Percentiles rank a stretch among this genome's conserved stretches.
Evolutionary conservation across 2,329 filamentous ascomycete genomes (phyloP).

Genomic region (Leptographium galeiforme): DNA sequence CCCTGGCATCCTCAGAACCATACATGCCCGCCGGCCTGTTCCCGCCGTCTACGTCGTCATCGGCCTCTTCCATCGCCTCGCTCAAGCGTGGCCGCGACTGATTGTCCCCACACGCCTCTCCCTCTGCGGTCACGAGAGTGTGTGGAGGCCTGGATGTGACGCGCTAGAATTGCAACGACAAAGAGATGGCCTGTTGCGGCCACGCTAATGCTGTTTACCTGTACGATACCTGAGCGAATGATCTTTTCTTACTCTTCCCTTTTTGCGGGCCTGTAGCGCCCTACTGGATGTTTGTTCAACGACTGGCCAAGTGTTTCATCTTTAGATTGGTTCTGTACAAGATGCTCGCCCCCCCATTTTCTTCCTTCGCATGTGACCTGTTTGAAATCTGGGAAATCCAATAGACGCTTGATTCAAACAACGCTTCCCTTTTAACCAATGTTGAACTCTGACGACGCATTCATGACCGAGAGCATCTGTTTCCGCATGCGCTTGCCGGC

Average conservation of each 20-base stretch:
- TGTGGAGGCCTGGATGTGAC: too few relatives aligned
- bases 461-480: slow-evolving; percentile 16
- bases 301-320: too few relatives aligned
- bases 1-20: slow-evolving; percentile 8
- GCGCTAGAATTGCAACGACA: not conserved
- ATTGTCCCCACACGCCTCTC: too few relatives aligned
- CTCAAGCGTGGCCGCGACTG: not conserved
- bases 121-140: not conserved
- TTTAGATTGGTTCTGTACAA: too few relatives aligned
- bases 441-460: slow-evolving; percentile 13
- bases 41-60: slow-evolving; percentile 6
- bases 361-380: too few relatives aligned
- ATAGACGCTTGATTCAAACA: not conserved
- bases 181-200: not conserved
- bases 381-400: too few relatives aligned
- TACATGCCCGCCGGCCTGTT: slow-evolving; percentile 8
- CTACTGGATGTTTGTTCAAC: not conserved
- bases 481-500: slow-evolving; percentile 40
- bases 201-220: not conserved
- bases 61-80: slow-evolving; percentile 3
- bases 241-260: not conserved
- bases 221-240: not conserved
- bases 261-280: not conserved
- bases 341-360: too few relatives aligned
- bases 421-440: slow-evolving; percentile 9